phyloP scores from a whole-genome alignment of 192 early-diverging fungal genomes.

The Chytriomyces sp. region DNA sequence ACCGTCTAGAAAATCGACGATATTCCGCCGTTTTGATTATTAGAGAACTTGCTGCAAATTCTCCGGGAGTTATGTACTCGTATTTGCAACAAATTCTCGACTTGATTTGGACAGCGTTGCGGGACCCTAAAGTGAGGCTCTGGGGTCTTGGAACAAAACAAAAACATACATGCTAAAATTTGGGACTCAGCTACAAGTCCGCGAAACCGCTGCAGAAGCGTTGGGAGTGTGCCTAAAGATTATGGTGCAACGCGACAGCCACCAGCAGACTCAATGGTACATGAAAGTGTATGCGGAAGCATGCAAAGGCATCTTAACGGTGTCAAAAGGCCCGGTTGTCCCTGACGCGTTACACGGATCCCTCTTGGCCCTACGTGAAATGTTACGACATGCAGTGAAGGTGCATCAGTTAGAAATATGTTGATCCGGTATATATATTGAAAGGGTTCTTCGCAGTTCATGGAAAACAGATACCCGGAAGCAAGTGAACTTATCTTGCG shows the following conservation, averaged over 20 bases:
- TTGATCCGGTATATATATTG: neutral
- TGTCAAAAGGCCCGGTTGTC: slow-evolving; percentile 24
- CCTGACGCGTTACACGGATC: slow-evolving; percentile 74
- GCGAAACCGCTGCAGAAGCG: slow-evolving; percentile 70
- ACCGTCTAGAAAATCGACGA: slow-evolving; percentile 34
- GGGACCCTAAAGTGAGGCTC: slow-evolving; percentile 51
- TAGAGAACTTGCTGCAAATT: slow-evolving; percentile 61
- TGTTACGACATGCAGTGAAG: slow-evolving; percentile 73
- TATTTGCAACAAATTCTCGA: slow-evolving; percentile 73
- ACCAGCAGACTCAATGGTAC: slow-evolving; percentile 59
- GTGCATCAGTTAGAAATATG: slow-evolving; percentile 33
- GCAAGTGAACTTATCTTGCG: slow-evolving; percentile 69
- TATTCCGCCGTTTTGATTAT: slow-evolving; percentile 73
- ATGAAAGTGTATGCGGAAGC: slow-evolving; percentile 73
- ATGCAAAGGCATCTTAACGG: slow-evolving; percentile 57
- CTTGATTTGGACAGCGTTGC: slow-evolving; percentile 70
- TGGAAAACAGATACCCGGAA: slow-evolving; percentile 69
- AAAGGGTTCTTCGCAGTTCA: slow-evolving; percentile 55
- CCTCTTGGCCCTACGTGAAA: slow-evolving; percentile 70
- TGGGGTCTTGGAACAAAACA: neutral
- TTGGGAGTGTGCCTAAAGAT: slow-evolving; percentile 71
- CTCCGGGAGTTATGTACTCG: slow-evolving; percentile 71
- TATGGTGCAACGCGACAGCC: slow-evolving; percentile 66
- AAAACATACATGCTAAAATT: neutral
- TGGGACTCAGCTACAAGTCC: slow-evolving; percentile 47